Conservation (phyloP, 495 filamentous ascomycete species). For the Penicillium pancosmium region DNA sequence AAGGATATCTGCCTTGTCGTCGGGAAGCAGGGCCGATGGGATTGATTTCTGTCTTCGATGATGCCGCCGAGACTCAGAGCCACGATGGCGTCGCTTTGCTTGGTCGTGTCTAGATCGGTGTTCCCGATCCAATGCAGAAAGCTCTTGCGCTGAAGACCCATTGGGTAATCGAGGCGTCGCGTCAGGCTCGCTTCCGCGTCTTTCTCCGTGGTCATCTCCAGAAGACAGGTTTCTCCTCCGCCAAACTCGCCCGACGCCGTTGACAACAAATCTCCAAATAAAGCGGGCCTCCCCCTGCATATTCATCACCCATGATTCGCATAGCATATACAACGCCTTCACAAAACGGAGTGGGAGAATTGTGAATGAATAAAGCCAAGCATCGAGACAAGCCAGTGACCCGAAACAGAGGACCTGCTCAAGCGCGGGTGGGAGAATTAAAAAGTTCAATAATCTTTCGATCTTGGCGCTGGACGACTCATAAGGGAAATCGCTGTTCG, state of each 20-base stretch:
- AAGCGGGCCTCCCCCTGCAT: slow-evolving; percentile 66
- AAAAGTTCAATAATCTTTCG: slow-evolving; percentile 87
- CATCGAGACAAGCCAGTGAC: slow-evolving; percentile 85
- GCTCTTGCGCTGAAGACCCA: slow-evolving; percentile 16
- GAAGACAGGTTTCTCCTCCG: slow-evolving; percentile 51
- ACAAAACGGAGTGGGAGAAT: slow-evolving; percentile 90
- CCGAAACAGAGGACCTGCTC: slow-evolving; percentile 89
- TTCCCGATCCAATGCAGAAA: slow-evolving; percentile 26
- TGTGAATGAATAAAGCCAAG: slow-evolving; percentile 97
- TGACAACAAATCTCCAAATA: slow-evolving; percentile 70
- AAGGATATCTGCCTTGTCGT: slow-evolving; percentile 93
- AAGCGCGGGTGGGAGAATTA: slow-evolving; percentile 78
- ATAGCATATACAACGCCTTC: slow-evolving; percentile 75
- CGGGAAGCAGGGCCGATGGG: slow-evolving; percentile 79
- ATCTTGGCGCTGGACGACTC: slow-evolving; percentile 97
- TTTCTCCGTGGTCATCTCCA: slow-evolving; percentile 18
- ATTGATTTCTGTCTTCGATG: slow-evolving; percentile 81
- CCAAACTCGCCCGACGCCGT: slow-evolving; percentile 79
- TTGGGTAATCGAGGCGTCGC: slow-evolving; percentile 23
- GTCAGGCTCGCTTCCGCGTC: slow-evolving; percentile 29
- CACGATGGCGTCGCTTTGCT: slow-evolving; percentile 33
- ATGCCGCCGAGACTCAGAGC: slow-evolving; percentile 37
- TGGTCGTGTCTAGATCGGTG: slow-evolving; percentile 24
- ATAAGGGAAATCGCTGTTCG: slow-evolving; percentile 77
- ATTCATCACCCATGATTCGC: slow-evolving; percentile 70